Evolutionary conservation across 2,329 filamentous ascomycete genomes (phyloP), one percentile per base, ranked within the genome.

Genomic region (Microsporum audouinii): DNA sequence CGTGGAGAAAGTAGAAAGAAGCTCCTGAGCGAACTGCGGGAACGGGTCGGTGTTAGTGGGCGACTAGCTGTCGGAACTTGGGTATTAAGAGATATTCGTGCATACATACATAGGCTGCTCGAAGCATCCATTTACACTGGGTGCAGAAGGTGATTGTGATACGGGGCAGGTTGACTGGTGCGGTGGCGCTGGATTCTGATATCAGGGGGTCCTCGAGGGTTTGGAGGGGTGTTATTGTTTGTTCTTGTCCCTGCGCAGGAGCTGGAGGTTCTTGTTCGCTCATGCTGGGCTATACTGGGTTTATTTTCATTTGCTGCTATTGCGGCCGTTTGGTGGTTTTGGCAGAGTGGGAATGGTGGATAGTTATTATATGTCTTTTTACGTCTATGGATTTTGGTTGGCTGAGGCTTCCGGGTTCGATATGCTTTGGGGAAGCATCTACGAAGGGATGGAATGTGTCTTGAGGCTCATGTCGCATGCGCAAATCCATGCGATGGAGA

Each of bases 111-210:
- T 94, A 95, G 66, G 89, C 88, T 39, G 90, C 89, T 63, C 90
- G 79, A 8, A 95, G 77, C 83, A 94, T 89, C 90, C 91, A 95
- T 77, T 89, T 88, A 75, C 91, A 96, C 76, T 96, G 90, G 0
- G 89, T 96, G 77, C 91, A 96, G 77, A 89, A 96, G 66, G 87
- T 84, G 69, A 96, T 96, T n/a, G 86, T 86, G 59, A 96, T 81
- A 53, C 90, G 84, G 2, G 91, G 91, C 8, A 88, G 77, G 31
- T 74, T 72, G 59, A 73, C 65, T 36, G 64, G 66, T 3, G 57
- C 57, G 36, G 12, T 43, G 36, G 57, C 39, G 33, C 8, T 36
- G n/a, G 53, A 29, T 29, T 51, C 41, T 23, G 41, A 45, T 45
- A 45, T 45, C 41, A n/a, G 17, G 3, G 51, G 23, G 14, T 55